Evolutionary conservation across 495 filamentous ascomycete genomes (phyloP), one percentile per base, ranked within the genome.

Genomic region (Annulohypoxylon nitens): DNA sequence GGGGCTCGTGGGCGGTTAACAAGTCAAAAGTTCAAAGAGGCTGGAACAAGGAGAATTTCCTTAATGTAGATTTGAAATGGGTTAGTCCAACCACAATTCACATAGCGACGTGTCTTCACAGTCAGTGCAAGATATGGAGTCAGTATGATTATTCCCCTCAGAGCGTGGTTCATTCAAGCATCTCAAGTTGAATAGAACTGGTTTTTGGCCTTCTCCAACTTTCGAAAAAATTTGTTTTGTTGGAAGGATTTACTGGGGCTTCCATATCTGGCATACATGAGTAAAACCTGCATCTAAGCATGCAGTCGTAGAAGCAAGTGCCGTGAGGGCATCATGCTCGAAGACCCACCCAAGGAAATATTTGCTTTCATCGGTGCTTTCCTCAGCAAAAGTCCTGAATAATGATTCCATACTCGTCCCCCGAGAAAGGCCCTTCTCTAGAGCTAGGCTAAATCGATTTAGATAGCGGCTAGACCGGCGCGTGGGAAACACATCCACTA

Each of bases 11-110:
- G 16, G 43, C 43, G 43, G 16, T 47, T 47, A 47, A 47, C 39
- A 20, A 47, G 43, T 47, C 43, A 47, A 47, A 16, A 47, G 43
- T 47, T 47, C 43, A 47, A 47, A 47, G 43, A 47, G 43, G 18
- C 16, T n/a, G 16, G 16, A 4, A 20, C 43, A n/a, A 47, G 5
- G 43, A 47, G 30, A 47, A 20, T 20, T 9, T 47, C 8, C 43
- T 18, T 20, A 18, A 20, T 47, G 43, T 47, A 47, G 18, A 47
- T 47, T 18, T n/a, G n/a, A 20, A 47, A 20, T 16, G 12, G n/a
- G 7, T 47, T 20, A 18, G 43, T 7, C 43, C 43, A 47, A 47
- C 43, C 43, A 47, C 16, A 47, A 20, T n/a, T 47, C 16, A 47
- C 43, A 47, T 18, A 47, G 43, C 43, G n/a, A 47, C 43, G 43